Conservation (phyloP, 257 asterid species). For the Nicotiana obtusifolia region DNA sequence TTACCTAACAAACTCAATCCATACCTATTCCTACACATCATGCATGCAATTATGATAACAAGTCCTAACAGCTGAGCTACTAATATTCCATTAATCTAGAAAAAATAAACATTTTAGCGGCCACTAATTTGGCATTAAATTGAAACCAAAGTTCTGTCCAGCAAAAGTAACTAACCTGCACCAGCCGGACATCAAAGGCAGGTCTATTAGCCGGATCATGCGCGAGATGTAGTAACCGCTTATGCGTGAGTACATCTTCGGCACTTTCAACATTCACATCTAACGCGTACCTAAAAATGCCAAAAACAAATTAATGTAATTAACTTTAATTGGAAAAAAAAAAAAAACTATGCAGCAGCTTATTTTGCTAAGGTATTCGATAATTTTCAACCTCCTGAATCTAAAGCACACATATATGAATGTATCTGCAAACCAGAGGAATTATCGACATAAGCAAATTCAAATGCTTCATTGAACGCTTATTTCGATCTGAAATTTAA, state of each 20-base stretch:
- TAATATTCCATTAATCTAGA: not conserved
- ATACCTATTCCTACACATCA: not conserved
- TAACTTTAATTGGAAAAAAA: not conserved
- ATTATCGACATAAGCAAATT: not conserved
- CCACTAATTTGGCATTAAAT: not conserved
- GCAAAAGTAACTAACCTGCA: conserved; percentile 52
- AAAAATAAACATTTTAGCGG: not conserved
- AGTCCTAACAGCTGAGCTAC: not conserved
- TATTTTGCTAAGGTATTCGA: not conserved
- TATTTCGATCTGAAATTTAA: not conserved
- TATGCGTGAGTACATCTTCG: conserved; percentile 91
- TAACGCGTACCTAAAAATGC: conserved; percentile 68
- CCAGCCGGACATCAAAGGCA: conserved; percentile 88
- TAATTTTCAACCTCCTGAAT: not conserved
- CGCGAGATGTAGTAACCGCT: conserved; percentile 74
- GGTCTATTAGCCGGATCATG: conserved; percentile 87
- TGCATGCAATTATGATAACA: not conserved
- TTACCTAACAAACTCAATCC: not conserved
- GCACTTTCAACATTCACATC: conserved; percentile 98
- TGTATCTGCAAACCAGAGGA: not conserved
- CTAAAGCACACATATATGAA: not conserved
- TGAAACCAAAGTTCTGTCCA: not conserved
- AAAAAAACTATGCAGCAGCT: not conserved
- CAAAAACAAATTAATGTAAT: conserved; percentile 26
- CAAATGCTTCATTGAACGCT: not conserved